Evolutionary conservation across 495 filamentous ascomycete genomes (phyloP), one percentile per base, ranked within the genome.

Genomic region (Thermochaetoides thermophila): DNA sequence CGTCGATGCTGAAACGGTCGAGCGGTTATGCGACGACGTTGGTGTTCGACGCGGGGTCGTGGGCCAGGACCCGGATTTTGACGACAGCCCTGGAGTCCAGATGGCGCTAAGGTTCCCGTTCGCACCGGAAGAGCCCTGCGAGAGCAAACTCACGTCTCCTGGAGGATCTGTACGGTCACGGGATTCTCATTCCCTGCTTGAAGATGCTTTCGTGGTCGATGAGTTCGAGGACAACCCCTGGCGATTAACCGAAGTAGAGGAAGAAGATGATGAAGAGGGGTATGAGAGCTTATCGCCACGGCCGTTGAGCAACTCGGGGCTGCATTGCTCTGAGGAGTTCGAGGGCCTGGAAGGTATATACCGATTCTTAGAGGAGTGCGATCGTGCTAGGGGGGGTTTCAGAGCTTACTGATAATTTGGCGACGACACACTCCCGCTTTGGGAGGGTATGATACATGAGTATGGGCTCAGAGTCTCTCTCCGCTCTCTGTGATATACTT

Each of bases 271-370:
- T 1, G 49, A 54, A 3, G 55, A 73, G 16, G 63, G 63, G 0
- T 69, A 68, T 41, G 59, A 61, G 41, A 66, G 55, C 41, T 63
- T 67, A 59, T 56, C 60, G 31, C 43, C 59, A 53, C 38, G 63
- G 34, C 20, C 56, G 48, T 4, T 56, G 20, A 50, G 49, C 64
- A 41, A 40, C 35, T 55, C 55, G 12, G 55, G 49, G 6, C 57
- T 63, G 32, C 52, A 58, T 23, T 55, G 74, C 29, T 57, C 56
- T 0, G 55, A 60, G n/a, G 56, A 76, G 22, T 86, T 80, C 46
- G 81, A 87, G 40, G 83, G 83, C 6, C 53, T 82, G 11, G 78
- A 91, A 44, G 87, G 86, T 0, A 84, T 96, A 13, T 82, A 86
- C 52, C 69, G 69, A 25, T 95, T 94, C 52, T 45, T 96, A 29